Conservation (phyloP, 768 basidiomycete species). For the Lepiota brunneoincarnata region DNA sequence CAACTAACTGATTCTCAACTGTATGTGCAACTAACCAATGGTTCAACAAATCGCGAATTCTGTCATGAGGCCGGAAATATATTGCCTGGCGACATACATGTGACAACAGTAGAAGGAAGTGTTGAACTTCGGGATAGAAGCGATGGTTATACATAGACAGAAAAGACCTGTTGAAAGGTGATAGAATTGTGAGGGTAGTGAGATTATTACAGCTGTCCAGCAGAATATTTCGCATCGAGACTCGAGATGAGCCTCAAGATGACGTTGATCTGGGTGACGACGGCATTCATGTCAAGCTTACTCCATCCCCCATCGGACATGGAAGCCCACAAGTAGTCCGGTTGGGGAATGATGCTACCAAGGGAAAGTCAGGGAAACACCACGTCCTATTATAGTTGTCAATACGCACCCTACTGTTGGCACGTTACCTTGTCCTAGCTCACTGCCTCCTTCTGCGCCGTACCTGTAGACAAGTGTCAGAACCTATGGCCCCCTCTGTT, state of each 20-base stretch:
- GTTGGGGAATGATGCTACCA: constrained; percentile 27
- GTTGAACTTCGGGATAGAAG: too few species aligned
- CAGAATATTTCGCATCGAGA: constrained; percentile 21
- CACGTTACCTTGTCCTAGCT: constrained; percentile 22
- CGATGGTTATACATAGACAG: neutral
- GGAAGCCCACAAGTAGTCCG: constrained; percentile 29
- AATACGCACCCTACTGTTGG: constrained; percentile 26
- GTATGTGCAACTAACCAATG: too few species aligned
- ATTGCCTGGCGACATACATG: neutral
- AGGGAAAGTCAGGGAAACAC: too few species aligned
- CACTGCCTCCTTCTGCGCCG: constrained; percentile 28
- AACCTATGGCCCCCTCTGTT: too few species aligned
- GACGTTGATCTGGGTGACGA: constrained; percentile 26
- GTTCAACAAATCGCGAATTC: neutral
- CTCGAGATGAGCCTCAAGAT: constrained; percentile 21
- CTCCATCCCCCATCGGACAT: constrained; percentile 30
- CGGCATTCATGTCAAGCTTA: constrained; percentile 22
- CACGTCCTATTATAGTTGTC: too few species aligned
- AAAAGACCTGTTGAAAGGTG: neutral
- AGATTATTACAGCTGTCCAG: constrained; percentile 9
- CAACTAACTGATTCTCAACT: neutral
- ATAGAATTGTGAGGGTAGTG: neutral
- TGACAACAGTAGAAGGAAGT: neutral
- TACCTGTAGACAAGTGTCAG: constrained; percentile 15
- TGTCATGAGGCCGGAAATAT: too few species aligned